Evolutionary conservation across 768 basidiomycete genomes (phyloP), one percentile per base, ranked within the genome.

Genomic region (Macrolepiota albuminosa): DNA sequence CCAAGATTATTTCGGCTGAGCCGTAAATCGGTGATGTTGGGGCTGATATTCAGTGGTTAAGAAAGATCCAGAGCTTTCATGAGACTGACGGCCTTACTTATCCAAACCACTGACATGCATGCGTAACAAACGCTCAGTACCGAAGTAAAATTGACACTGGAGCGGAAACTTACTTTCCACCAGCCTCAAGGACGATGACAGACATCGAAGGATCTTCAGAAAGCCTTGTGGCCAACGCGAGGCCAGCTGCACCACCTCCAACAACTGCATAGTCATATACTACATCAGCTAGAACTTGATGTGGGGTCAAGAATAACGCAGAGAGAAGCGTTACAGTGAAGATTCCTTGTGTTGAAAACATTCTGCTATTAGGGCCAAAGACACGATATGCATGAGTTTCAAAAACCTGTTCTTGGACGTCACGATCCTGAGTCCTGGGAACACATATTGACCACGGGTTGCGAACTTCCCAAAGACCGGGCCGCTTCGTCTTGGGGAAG

Each of bases 151-250:
- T 11, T 33, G 16, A 54, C n/a, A 14, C 9, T 24, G 24, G 16
- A 16, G 42, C 39, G 2, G 13, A n/a, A 21, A 56, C 49, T 9
- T 49, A 59, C 61, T 29, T 59, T 40, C 16, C 58, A 36, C 61
- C 61, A 4, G 61, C 61, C 39, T 57, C 61, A 16, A 62, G 50
- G 13, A 62, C 57, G 6, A 62, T 36, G n/a, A 62, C 54, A 4
- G 61, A 55, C 18, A 45, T 52, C 6, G 61, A 62, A 29, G 61
- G 61, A 43, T 62, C 61, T 46, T 62, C 61, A n/a, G 61, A 62
- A 3, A 58, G 33, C 43, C 61, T 58, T 21, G 47, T 54, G 18
- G 46, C 61, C 16, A 62, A 36, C 9, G 61, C 48, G 7, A 62
- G 53, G 24, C 61, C 61, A 31, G 57, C 50, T 16, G 61, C 56